Conservation (phyloP, 257 asterid species). For the Oldenlandia corymbosa region DNA sequence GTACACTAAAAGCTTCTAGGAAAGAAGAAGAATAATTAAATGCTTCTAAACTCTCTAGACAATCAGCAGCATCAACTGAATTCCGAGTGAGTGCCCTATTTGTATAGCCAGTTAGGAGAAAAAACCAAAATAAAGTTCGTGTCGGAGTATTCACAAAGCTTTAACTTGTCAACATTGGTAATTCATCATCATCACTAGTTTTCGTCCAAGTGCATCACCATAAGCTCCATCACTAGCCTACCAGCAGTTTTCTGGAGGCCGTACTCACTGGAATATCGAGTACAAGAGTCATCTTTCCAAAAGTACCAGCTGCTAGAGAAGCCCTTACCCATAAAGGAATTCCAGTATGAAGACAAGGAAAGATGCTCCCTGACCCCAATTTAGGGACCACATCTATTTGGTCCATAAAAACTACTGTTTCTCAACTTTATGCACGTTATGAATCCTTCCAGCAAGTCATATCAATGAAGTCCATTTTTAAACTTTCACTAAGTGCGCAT, state of each 20-base stretch:
- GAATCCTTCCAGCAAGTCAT: not conserved
- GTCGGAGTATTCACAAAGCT: conserved; percentile 11
- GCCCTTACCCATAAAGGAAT: conserved; percentile 6
- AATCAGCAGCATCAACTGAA: not conserved
- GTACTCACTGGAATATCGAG: not conserved
- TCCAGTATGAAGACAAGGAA: not conserved
- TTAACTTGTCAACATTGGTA: not conserved
- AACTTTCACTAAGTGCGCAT: conserved; percentile 48
- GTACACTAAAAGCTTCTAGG: no score
- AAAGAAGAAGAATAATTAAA: no score
- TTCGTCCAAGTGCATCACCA: conserved; percentile 1
- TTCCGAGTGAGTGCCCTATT: not conserved
- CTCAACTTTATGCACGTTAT: not conserved
- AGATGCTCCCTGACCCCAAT: not conserved
- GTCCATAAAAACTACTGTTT: conserved; percentile 1
- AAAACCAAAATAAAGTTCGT: conserved; percentile 2
- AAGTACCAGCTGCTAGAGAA: conserved; percentile 3
- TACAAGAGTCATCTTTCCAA: not conserved
- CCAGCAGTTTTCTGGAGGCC: not conserved
- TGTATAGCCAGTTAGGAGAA: not conserved
- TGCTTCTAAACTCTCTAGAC: not conserved
- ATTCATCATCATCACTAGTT: not conserved
- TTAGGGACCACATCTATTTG: not conserved
- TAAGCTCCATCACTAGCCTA: not conserved
- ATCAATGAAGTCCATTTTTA: conserved; percentile 18